phyloP scores from a whole-genome alignment of 2,329 filamentous ascomycete genomes.

The Niveomyces coronatus region DNA sequence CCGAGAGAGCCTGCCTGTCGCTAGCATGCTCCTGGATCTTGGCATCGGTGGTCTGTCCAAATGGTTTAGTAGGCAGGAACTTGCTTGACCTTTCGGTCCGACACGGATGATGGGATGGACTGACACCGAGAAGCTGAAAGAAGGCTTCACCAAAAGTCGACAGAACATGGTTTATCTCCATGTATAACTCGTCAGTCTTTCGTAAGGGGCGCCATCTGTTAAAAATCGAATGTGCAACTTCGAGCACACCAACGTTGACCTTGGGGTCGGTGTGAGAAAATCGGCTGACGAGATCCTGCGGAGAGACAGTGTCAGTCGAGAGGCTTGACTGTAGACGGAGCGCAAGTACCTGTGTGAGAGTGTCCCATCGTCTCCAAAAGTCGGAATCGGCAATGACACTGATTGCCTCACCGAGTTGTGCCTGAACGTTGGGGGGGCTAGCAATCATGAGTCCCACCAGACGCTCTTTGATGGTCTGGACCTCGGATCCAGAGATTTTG shows the following conservation, averaged over 20 bases:
- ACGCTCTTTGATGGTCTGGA: constrained; percentile 84
- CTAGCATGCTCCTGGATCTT: constrained; percentile 64
- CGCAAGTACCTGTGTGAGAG: constrained; percentile 63
- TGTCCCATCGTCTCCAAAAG: constrained; percentile 94
- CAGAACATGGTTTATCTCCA: constrained; percentile 94
- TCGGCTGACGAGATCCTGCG: constrained; percentile 73
- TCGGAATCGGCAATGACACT: constrained; percentile 97
- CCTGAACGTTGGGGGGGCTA: constrained; percentile 76
- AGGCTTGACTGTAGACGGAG: not conserved
- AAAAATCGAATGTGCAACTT: constrained; percentile 98
- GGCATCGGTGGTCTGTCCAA: constrained; percentile 50
- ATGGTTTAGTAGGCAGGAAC: constrained; percentile 12
- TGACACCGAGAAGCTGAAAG: constrained; percentile 64
- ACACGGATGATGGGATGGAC: constrained; percentile 13
- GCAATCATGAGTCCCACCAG: constrained; percentile 95
- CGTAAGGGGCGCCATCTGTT: constrained; percentile 91
- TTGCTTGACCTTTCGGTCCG: not conserved
- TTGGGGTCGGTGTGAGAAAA: constrained; percentile 72
- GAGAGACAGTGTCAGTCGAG: not conserved
- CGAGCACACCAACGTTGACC: constrained; percentile 86
- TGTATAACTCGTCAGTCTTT: constrained; percentile 83
- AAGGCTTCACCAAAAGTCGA: constrained; percentile 76
- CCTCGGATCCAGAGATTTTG: constrained; percentile 74
- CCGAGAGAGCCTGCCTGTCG: constrained; percentile 64
- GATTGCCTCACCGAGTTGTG: constrained; percentile 91